These are phyloP conservation scores for Saccharomyces hybrid DNA, from an alignment of 1,139 yeast genomes.

Conservation along the genomic window DNA sequence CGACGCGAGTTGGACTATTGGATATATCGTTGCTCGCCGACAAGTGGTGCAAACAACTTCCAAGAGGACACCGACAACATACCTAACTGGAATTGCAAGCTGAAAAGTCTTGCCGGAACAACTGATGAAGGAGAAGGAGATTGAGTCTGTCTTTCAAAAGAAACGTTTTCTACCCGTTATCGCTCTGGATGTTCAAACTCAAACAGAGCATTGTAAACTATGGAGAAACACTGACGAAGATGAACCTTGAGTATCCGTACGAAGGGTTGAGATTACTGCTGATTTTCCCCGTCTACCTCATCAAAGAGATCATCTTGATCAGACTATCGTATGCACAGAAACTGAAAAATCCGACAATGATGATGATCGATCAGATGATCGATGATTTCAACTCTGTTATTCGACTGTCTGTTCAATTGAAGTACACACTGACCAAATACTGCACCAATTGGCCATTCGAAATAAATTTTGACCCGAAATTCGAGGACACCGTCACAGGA, in stretches of 20 bases:
- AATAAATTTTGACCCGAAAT: constrained; percentile 56
- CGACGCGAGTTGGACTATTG: constrained; percentile 45
- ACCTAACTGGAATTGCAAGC: constrained; percentile 26
- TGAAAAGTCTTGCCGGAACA: constrained; percentile 73
- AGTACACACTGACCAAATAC: constrained; percentile 61
- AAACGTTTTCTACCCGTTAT: constrained; percentile 31
- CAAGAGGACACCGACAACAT: constrained; percentile 38
- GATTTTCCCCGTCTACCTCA: constrained; percentile 70
- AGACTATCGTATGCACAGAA: constrained; percentile 70
- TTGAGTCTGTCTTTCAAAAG: constrained; percentile 56
- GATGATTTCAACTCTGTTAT: constrained; percentile 74
- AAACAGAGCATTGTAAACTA: constrained; percentile 60
- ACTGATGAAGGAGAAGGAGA: constrained; percentile 74
- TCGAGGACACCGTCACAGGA: constrained; percentile 64
- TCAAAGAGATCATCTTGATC: constrained; percentile 68
- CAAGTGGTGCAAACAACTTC: constrained; percentile 58
- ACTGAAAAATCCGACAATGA: constrained; percentile 74
- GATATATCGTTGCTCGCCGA: constrained; percentile 35
- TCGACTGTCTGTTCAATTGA: constrained; percentile 63
- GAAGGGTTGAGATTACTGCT: constrained; percentile 54
- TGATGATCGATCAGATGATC: constrained; percentile 90
- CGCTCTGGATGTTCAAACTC: constrained; percentile 57
- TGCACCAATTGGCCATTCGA: constrained; percentile 71
- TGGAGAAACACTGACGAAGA: constrained; percentile 52
- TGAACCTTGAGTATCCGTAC: constrained; percentile 71